phyloP scores from a whole-genome alignment of 257 asterid species.

The Capsicum pubescens region DNA sequence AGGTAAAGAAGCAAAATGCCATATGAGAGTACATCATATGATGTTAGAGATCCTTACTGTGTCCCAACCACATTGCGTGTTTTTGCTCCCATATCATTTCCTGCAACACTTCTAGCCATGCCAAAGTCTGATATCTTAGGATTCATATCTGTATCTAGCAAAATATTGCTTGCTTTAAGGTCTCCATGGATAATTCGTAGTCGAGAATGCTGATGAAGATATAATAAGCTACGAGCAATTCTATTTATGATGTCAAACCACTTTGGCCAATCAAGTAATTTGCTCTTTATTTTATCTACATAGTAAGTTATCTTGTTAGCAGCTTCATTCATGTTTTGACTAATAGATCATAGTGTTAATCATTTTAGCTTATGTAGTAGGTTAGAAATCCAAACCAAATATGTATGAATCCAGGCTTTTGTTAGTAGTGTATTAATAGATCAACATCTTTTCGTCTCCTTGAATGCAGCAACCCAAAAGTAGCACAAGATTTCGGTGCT shows the following conservation, averaged over 20 bases:
- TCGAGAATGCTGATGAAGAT: slow-evolving; percentile 45
- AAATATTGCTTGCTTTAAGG: background rate
- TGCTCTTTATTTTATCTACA: slow-evolving; percentile 32
- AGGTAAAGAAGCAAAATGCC: too few species aligned
- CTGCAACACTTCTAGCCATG: background rate
- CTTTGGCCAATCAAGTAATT: slow-evolving; percentile 37
- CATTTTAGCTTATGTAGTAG: background rate
- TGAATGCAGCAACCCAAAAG: background rate
- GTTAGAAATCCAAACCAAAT: background rate
- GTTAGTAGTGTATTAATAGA: background rate
- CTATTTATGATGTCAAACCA: slow-evolving; percentile 35
- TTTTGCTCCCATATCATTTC: too few species aligned
- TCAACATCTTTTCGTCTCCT: background rate
- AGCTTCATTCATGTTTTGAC: background rate
- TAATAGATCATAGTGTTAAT: background rate
- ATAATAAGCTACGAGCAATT: slow-evolving; percentile 42
- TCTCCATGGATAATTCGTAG: slow-evolving; percentile 14
- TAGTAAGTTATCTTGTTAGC: background rate
- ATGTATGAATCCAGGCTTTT: background rate
- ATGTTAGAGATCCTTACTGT: too few species aligned
- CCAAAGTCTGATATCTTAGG: background rate
- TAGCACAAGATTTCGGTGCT: background rate
- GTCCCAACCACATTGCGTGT: too few species aligned
- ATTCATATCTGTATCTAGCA: background rate
- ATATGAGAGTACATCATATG: too few species aligned